phyloP scores from a whole-genome alignment of 1,139 yeast species.

The Casaregolazyma lundiana region DNA sequence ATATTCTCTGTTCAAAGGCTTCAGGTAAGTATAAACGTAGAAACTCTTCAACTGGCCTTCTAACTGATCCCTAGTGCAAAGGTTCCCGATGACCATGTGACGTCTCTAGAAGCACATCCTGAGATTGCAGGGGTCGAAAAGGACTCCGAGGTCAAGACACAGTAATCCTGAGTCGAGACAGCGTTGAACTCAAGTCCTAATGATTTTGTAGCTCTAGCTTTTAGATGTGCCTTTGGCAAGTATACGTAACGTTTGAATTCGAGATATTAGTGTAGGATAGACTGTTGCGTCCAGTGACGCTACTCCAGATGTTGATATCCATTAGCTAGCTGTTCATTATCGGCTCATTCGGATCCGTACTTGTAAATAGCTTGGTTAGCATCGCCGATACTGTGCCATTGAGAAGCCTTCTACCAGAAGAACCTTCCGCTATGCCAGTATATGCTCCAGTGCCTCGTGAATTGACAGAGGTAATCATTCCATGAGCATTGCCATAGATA shows the following conservation, averaged over 20 bases:
- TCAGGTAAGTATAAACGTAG: conserved; percentile 18
- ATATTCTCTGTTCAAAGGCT: conserved; percentile 30
- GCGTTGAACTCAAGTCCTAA: no score
- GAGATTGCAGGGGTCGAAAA: conserved; percentile 30
- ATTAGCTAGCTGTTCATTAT: neutral
- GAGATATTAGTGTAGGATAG: neutral
- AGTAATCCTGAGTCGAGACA: no score
- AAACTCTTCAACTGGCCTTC: neutral
- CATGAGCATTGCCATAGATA: conserved; percentile 20
- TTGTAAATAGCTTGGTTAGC: conserved; percentile 20
- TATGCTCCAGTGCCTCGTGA: conserved; percentile 21
- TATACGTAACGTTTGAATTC: neutral
- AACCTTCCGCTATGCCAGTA: conserved; percentile 16
- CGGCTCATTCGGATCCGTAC: conserved; percentile 17
- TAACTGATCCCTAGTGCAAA: conserved; percentile 21
- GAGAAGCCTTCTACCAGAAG: conserved; percentile 9
- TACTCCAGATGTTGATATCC: neutral
- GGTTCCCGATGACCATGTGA: conserved; percentile 30
- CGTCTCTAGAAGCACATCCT: conserved; percentile 25
- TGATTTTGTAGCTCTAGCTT: neutral
- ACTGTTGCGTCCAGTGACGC: neutral
- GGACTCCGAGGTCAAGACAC: conserved; percentile 30
- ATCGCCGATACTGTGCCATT: conserved; percentile 17
- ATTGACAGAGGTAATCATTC: conserved; percentile 17
- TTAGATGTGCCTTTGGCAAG: neutral